Evolutionary conservation across 1,284 basidiomycete species (phyloP), one percentile per base, ranked within the genome.

Genomic region (Cutaneotrichosporon daszewskae): DNA sequence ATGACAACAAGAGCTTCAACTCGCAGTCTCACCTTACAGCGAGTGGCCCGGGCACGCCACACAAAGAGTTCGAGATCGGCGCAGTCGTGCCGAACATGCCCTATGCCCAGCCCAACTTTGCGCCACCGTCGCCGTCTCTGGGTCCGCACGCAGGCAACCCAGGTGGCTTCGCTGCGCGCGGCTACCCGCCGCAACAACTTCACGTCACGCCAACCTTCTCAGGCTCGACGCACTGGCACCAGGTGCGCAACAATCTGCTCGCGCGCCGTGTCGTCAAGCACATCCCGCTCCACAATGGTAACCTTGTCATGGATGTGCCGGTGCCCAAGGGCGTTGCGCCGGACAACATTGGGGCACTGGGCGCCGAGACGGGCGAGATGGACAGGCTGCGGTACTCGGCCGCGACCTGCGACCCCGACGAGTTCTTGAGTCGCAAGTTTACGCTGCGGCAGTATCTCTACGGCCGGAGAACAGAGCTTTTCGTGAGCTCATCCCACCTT

Each of bases 401-500:
- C 1, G 72, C 61, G 51, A 67, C 73, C 3, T 74, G 72, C 54
- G 76, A 77, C 53, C 75, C 76, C 1, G 75, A 78, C 57, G 75
- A 77, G 46, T 78, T 77, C 42, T 71, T 70, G 45, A 43, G 55
- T 16, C 51, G 49, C 42, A 82, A 83, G 50, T 92, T 89, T 69
- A 81, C 84, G 2, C 77, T 95, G 13, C 76, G 89, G 18, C 89
- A 82, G n/a, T 90, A 84, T 67, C 77, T 94, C 2, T 82, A 82
- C 59, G 81, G 82, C 18, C 82, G 91, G 32, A 79, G 82, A 53
- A 96, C 92, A 0, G 92, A 96, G 72, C 77, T 96, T 7, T 87
- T 96, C 66, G 67, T 69, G 37, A 55, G 64, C 23, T 12, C 28
- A 22, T 10, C 6, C 3, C 18, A 4, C 17, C 19, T 22, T 17